Evolutionary conservation across 306 rosid genomes (phyloP), one percentile per base, ranked within the genome.

Genomic region (Trifolium dubium): DNA sequence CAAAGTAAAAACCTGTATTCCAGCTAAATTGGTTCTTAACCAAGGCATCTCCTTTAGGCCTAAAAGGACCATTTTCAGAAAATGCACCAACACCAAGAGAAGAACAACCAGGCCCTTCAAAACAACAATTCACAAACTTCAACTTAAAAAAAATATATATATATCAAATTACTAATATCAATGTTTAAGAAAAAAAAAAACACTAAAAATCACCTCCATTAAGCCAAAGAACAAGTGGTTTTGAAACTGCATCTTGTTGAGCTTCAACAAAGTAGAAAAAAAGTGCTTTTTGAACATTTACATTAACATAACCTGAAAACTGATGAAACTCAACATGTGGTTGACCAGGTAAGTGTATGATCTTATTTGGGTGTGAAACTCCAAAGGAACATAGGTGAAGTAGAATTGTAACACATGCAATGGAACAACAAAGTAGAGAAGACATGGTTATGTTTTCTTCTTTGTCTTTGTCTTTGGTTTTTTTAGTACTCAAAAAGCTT

Each of bases 21-120:
- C 97, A 92, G 79, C 93, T 88, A 73, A 83, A 84, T 67, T 88
- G 84, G 79, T 92, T 92, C 64, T 69, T 76, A 34, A 86, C 75
- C 71, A 92, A 80, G 61, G 31, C 78, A 55, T 89, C 73, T 43
- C 90, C 97, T 77, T 89, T 83, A 46, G 92, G 92, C 79, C 89
- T 88, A 66, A 92, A 92, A 14, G 97, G 97, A 29, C 96, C 97
- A 81, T 92, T 85, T 79, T 88, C 97, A 17, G 90, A 78, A 76
- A 92, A 92, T 39, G 96, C 97, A 55, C 97, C 97, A 29, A 78
- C 96, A 15, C 97, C 97, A 11, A 92, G 34, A 77, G 97, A 92
- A 63, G 96, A 92, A 82, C 97, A 92, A 62, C 97, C 97, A 59
- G 97, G 97, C 19, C 97, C 97, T 92, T 80, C 69, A 72, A 46